phyloP scores from a whole-genome alignment of 192 early-diverging fungal species.

The Jimgerdemannia flammicorona region DNA sequence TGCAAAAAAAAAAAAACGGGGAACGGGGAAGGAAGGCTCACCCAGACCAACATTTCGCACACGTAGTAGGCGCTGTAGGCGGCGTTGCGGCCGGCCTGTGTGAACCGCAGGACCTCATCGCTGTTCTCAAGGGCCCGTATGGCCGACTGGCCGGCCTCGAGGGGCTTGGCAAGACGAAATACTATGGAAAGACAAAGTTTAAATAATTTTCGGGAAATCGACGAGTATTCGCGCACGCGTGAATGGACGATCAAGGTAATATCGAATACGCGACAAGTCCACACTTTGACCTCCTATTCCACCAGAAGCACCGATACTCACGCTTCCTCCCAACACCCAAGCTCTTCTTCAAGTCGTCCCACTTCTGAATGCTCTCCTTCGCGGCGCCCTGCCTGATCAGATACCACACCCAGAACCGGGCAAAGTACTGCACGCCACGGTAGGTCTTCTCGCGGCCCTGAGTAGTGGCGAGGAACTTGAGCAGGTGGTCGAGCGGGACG shows the following conservation, averaged over 20 bases:
- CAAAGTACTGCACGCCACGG: slow-evolving; percentile 84
- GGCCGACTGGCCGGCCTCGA: slow-evolving; percentile 64
- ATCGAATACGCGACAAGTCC: too few species aligned
- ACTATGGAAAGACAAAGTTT: slow-evolving; percentile 28
- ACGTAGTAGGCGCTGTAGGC: slow-evolving; percentile 59
- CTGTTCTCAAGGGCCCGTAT: slow-evolving; percentile 29
- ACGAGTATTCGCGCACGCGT: too few species aligned
- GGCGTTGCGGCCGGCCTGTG: slow-evolving; percentile 52
- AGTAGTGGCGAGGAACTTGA: slow-evolving; percentile 59
- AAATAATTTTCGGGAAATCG: neutral
- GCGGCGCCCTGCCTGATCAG: slow-evolving; percentile 47
- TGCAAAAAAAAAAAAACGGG: too few species aligned
- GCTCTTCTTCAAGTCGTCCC: slow-evolving; percentile 57
- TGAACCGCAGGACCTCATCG: slow-evolving; percentile 56
- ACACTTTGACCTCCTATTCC: neutral
- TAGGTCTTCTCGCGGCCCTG: slow-evolving; percentile 76
- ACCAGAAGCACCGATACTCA: slow-evolving; percentile 24
- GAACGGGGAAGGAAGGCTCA: slow-evolving; percentile 28
- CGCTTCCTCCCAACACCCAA: slow-evolving; percentile 65
- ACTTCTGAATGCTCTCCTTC: slow-evolving; percentile 55
- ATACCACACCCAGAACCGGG: slow-evolving; percentile 75
- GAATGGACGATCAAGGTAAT: neutral
- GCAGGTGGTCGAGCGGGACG: slow-evolving; percentile 20
- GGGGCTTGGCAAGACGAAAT: slow-evolving; percentile 64
- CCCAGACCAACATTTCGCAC: slow-evolving; percentile 61